Conservation (phyloP, 163 green algal genomes). For the Scenedesmus sp. region DNA sequence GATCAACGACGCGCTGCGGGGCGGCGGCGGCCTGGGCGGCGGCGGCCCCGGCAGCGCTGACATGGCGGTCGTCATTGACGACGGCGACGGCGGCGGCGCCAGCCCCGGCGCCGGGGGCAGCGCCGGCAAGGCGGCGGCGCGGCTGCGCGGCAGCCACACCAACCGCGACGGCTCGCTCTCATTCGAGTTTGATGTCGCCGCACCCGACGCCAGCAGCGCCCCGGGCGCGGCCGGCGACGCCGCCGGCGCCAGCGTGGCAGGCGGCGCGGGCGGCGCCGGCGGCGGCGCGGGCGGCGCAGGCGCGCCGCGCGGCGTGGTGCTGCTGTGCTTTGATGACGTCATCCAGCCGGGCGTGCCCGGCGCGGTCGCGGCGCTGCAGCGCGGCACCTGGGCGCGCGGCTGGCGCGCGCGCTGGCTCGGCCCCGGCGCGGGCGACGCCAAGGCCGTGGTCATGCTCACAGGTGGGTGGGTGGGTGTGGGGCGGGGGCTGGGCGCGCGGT, state of each 20-base stretch:
- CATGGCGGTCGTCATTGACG: no score
- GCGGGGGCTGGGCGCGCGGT: no score
- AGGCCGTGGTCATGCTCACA: conserved; percentile 85
- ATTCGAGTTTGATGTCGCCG: conserved; percentile 26
- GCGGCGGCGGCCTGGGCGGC: background rate
- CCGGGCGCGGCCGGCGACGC: background rate
- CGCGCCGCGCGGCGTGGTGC: conserved; percentile 29
- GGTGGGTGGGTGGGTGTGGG: no score
- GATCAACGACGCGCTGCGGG: background rate
- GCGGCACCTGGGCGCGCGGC: conserved; percentile 49
- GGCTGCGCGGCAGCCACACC: background rate
- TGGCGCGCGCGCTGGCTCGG: background rate
- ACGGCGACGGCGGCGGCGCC: no score
- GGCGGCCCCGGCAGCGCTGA: no score
- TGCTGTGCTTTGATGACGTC: conserved; percentile 68
- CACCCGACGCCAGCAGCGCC: background rate
- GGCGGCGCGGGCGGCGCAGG: background rate
- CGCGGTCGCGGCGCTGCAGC: conserved; percentile 53
- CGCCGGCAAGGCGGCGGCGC: no score
- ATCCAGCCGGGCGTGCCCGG: conserved; percentile 48
- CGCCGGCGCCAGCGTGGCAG: conserved; percentile 4
- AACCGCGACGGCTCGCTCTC: conserved; percentile 15
- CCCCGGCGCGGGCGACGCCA: background rate
- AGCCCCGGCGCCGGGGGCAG: no score
- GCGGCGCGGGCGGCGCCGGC: background rate